Conservation (phyloP, 306 rosid species). For the Argentina anserina region DNA sequence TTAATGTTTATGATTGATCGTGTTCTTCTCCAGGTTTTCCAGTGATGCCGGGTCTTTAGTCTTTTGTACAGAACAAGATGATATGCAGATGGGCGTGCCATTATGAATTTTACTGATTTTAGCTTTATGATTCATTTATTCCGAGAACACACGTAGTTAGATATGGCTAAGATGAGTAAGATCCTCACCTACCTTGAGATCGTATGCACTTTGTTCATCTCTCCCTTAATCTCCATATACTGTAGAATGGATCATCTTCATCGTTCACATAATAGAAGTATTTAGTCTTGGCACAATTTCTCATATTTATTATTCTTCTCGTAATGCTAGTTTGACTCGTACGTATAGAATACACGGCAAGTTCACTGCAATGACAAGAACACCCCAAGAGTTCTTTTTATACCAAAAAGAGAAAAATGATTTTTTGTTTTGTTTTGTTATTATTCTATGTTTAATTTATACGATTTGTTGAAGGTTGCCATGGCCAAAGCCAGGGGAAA, state of each 20-base stretch:
- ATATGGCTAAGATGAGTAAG: background rate
- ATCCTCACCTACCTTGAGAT: background rate
- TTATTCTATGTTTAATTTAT: too few species aligned
- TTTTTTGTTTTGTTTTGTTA: too few species aligned
- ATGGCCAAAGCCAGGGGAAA: background rate
- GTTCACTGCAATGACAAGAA: background rate
- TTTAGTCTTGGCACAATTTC: background rate
- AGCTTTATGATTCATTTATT: background rate
- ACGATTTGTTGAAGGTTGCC: too few species aligned
- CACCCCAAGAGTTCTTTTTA: too few species aligned
- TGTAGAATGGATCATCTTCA: background rate
- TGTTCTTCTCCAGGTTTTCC: constrained; percentile 11
- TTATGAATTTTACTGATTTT: background rate
- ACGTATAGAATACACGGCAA: background rate
- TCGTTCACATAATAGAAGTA: background rate
- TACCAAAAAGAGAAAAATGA: too few species aligned
- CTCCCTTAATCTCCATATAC: background rate
- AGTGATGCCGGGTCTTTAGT: constrained; percentile 11
- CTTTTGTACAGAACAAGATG: background rate
- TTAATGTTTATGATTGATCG: background rate
- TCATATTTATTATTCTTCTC: background rate
- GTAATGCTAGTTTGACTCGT: background rate
- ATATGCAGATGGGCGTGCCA: background rate
- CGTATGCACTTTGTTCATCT: background rate
- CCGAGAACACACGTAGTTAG: background rate